Base-by-base conservation (phyloP, 306 rosid genomes). In the Luffa aegyptiaca region DNA sequence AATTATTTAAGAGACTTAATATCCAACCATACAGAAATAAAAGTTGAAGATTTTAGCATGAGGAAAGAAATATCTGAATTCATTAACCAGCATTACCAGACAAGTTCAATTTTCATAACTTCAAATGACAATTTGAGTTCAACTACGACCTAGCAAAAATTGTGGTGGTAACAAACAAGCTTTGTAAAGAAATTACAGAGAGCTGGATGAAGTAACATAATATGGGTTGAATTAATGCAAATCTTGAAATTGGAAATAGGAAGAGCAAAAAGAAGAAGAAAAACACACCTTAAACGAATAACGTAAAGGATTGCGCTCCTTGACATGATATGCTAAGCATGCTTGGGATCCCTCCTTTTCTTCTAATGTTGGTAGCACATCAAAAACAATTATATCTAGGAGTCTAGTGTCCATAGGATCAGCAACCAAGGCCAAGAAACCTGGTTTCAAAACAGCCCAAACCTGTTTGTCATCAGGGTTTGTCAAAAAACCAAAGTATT, bases 361-460 rank as follows among this genome's bases (percentile, higher is more conserved):
- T 16, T 82, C 64, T 71, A 81, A 26, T 8, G 17, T 41, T 52
- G 86, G 86, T 55, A 81, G 82, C 61, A 79, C 83, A 21, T 83
- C 82, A 63, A 87, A 87, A 57, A 87, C 62, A 35, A 84, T 75
- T 78, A 87, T 87, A 74, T 87, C 88, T 35, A 84, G 75, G 26
- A 87, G 88, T 75, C 83, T 75, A 2, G 82, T 26, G 63, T 87
- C 86, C 55, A 84, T 76, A 80, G 90, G 88, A 78, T 87, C 85
- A 62, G 85, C 86, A 16, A 87, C 58, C 49, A 87, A 75, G 81
- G 90, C 88, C 81, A 87, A 76, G 84, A 87, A 87, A 59, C 90
- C 90, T 49, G 90, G 88, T 62, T 84, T 87, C 46, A 87, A 68
- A 85, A 87, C 90, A 45, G 88, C 88, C 90, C 90, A 87, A 44